Base-by-base conservation (phyloP, 257 asterid genomes). In the Catharanthus roseus region DNA sequence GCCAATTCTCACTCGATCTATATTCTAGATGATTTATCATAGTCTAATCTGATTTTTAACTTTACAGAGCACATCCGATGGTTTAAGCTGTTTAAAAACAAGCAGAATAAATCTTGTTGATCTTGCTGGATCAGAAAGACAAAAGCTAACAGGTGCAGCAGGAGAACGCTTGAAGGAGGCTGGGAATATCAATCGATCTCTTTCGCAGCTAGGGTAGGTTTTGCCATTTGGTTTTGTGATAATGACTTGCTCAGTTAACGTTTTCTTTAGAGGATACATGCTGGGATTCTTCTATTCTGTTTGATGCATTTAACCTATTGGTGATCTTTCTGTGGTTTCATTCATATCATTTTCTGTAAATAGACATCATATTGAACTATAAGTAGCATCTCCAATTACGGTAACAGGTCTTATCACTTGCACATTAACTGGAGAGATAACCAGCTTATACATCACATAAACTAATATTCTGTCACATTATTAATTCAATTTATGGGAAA, bases 71-170 rank as follows among this genome's bases (percentile, higher is more conserved):
- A 77, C 78, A 21, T 85, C 89, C 34, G 97, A 91, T 84, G 99
- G 97, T 57, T 82, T 91, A 77, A 89, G 90, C 86, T 78, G 84
- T 84, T 74, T 90, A 70, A 91, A 91, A 82, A 83, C 83, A 72
- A 95, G 99, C 81, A 86, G 91, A 84, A 91, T 95, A 79, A 95
- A 95, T 86, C 89, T 95, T 45, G 99, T 95, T 54, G 99, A 95
- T 81, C 99, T 95, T 79, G 99, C 97, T 82, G 99, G 99, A 69
- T 95, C 99, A 19, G 99, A 95, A 85, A 85, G 99, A 69, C 99
- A 91, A 77, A 95, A 95, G 81, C 97, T 89, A 71, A 91, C 99
- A 33, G 96, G 99, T 77, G 99, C 99, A 79, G 97, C 92, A 79
- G 99, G 99, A 83, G 97, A 89, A 45, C 95, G 99, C 53, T 85